Percentiles rank a stretch among this genome's conserved stretches.
These are phyloP conservation scores for Cucurbita argyrosperma DNA, from an alignment of 306 rosid genomes.

Conservation along the genomic window DNA sequence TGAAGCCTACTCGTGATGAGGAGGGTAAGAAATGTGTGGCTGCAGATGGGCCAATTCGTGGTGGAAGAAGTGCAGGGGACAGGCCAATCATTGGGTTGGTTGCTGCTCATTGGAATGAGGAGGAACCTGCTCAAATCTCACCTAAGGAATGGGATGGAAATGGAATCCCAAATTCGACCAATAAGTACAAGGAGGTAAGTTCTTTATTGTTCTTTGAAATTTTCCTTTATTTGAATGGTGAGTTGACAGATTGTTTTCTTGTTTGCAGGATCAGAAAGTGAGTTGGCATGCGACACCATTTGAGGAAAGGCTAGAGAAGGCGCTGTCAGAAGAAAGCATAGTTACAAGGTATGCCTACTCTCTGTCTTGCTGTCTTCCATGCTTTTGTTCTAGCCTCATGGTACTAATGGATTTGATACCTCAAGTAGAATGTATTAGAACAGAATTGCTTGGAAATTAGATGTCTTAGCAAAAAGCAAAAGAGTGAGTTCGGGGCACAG, in stretches of 20 bases:
- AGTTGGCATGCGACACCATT: conserved; percentile 97
- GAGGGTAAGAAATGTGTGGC: conserved; percentile 14
- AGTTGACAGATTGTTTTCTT: background rate
- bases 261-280: conserved; percentile 76
- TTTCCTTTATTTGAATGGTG: background rate
- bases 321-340: conserved; percentile 54
- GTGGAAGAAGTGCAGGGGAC: conserved; percentile 44
- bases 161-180: conserved; percentile 88
- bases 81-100: conserved; percentile 60
- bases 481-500: background rate
- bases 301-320: conserved; percentile 79
- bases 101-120: conserved; percentile 67
- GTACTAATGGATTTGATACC: background rate
- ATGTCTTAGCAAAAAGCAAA: background rate
- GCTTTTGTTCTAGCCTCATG: background rate
- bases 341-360: conserved; percentile 21
- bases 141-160: conserved; percentile 74
- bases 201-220: background rate
- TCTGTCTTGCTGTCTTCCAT: background rate
- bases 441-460: background rate
- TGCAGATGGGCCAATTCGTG: conserved; percentile 12
- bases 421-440: background rate
- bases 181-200: conserved; percentile 77
- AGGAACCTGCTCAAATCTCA: conserved; percentile 33
- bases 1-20: conserved; percentile 40